Evolutionary conservation across 352 stramenopile genomes (phyloP), one percentile per base, ranked within the genome.

Genomic region (Plasmopara viticola): DNA sequence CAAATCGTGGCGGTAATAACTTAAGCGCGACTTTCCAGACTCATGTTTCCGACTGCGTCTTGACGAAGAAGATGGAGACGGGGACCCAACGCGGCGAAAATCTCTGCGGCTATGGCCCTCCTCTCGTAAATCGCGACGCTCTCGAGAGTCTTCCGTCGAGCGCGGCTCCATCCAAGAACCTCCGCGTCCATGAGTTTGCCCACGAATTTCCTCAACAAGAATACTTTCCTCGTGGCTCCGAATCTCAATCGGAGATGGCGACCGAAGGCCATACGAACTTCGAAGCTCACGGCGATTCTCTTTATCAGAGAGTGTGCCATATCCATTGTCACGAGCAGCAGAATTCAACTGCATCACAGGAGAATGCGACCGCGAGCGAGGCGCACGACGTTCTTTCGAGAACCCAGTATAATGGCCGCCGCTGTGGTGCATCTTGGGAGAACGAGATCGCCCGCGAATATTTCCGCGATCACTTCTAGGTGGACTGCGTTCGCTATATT

Each of bases 331-430:
- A 14, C 40, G 55, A 5, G 33, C 38, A 29, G 54, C 41, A 43
- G 64, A 64, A 20, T 64, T 65, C 41, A 34, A 48, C 14, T 56
- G 35, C 0, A 30, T 49, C 7, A 65, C 35, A 48, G 68, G 68
- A 4, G 68, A 81, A 33, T 49, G 62, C 4, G 68, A 81, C 34
- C 52, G 66, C 6, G 62, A 71, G 14, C 33, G 65, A 44, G 42
- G 56, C 41, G 39, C 15, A 5, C 46, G 50, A 25, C 54, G 58
- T 40, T 64, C 44, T 28, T 60, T 65, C 17, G 48, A 20, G 53
- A 49, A 48, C 48, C 39, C 53, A 35, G 3, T 9, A 41, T 56
- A 60, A 31, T 39, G 61, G 17, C 56, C 42, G n/a, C 31, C 31
- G 53, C 29, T 42, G 37, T 37, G 50, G 44, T 50, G 51, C 35